Evolutionary conservation across 1,284 basidiomycete species (phyloP).

Genomic region (Papiliotrema nemorosa): DNA sequence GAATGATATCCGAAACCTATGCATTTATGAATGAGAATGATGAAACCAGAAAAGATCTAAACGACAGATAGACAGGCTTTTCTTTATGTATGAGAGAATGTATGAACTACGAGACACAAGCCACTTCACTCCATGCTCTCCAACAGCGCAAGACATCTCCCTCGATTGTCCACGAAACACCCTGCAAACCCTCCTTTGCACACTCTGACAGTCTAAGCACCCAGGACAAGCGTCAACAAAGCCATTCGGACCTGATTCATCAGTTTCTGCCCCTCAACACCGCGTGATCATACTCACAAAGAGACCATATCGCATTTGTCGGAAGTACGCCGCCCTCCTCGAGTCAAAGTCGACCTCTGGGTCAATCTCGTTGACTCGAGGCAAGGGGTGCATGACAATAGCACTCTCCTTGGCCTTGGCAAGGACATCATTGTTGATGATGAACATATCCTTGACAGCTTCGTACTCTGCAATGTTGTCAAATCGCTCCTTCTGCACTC

Average conservation of each 20-base stretch:
- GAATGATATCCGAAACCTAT: no score
- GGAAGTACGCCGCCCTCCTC: constrained; percentile 91
- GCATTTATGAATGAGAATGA: no score
- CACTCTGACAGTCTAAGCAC: constrained; percentile 19
- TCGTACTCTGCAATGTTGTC: constrained; percentile 77
- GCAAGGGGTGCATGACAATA: constrained; percentile 98
- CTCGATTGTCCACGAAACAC: no score
- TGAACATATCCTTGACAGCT: constrained; percentile 86
- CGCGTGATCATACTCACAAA: constrained; percentile 66
- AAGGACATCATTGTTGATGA: constrained; percentile 89
- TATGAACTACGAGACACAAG: no score
- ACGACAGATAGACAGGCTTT: no score
- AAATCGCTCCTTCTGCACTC: constrained; percentile 95
- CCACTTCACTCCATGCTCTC: no score
- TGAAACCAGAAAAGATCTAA: no score
- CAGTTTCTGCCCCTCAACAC: constrained; percentile 2
- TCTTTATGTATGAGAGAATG: no score
- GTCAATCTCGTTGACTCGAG: constrained; percentile 93
- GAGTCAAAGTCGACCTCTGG: constrained; percentile 97
- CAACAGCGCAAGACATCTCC: no score
- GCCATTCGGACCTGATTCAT: constrained; percentile 68
- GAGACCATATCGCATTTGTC: constrained; percentile 97
- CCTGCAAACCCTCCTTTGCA: no score
- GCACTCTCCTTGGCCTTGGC: constrained; percentile 89
- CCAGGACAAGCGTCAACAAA: constrained; percentile 65